Evolutionary conservation across 805 yeast genomes (phyloP), one percentile per base, ranked within the genome.

Genomic region (Candida easanensis): DNA sequence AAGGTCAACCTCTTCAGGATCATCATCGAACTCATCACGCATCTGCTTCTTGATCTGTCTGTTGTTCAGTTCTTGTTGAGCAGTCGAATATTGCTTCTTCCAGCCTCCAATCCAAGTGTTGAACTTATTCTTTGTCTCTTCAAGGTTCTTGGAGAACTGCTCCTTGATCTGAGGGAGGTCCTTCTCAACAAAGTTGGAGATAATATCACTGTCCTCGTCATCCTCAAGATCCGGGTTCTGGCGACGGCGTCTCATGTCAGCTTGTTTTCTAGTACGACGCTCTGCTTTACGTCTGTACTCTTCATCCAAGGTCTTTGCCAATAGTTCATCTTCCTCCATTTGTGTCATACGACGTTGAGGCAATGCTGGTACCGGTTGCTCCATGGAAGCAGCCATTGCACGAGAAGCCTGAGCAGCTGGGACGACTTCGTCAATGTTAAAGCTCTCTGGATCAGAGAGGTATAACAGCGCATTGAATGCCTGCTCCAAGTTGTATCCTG

Each of bases 401-500:
- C 18, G 18, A 4, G 42, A 28, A 21, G 30, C 22, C 11, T 43
- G 38, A 3, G 57, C 60, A 22, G 45, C 41, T 36, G 53, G 50
- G 32, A 64, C 46, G 62, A 60, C 33, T 48, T 74, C 77, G 13
- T 82, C 79, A 48, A 73, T 73, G 23, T 54, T 58, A 36, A 66
- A 64, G 47, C 72, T 71, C 3, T 71, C 61, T 9, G 91, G 91
- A 63, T 90, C 97, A 15, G 87, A 81, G 42, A 88, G 66, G 53
- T 77, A 88, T 46, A 91, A 69, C 55, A 90, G 69, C 0, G 97
- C 97, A 62, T 84, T 85, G 69, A 91, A 91, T 1, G 97, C 95
- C 1, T 86, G 82, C 54, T 88, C 97, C 34, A 88, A 61, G 37
- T 76, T 71, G 22, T 95, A 96, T 37, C 74, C 78, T 16, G 95